Evolutionary conservation across 2,329 filamentous ascomycete genomes (phyloP), one percentile per base, ranked within the genome.

Genomic region (Alternaria arbusti): DNA sequence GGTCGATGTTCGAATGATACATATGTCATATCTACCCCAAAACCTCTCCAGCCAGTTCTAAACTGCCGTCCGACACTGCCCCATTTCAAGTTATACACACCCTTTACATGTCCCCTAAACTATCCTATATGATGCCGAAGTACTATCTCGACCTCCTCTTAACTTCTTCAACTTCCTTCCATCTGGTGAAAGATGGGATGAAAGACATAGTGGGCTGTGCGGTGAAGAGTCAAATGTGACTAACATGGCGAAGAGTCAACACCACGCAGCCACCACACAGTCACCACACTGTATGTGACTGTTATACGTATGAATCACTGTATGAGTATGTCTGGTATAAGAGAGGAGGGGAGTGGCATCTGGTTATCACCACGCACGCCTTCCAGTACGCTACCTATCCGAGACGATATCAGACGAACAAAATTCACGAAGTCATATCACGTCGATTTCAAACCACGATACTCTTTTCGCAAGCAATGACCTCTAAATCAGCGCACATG

Each of bases 41-140:
- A n/a, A 36, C 32, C 32, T 36, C 7, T n/a, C 32, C 32, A 36
- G 7, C 4, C 8, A 5, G 0, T 36, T 36, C 32, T 4, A 36
- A 36, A 36, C 15, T 36, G 2, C 15, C 0, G 4, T 36, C 32
- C 1, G 15, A n/a, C 32, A 36, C 32, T 36, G 32, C 15, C 15
- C 32, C 1, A 36, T n/a, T 9, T 9, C 15, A 36, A 36, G 8
- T 5, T 2, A 30, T 44, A 20, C 13, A 44, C 40, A 12, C 40
- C 11, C 10, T 1, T 13, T 12, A 20, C 1, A 20, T 44, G 5
- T 7, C 40, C 5, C 40, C 17, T 1, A 13, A 44, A 20, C 40
- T 5, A 22, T 2, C 17, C 1, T 4, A 0, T 0, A 0, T 17
- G 11, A 44, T 22, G 6, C 5, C 22, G 7, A 0, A 20, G 40